Evolutionary conservation across 306 rosid genomes (phyloP).

Genomic region (Trifolium subterraneum): DNA sequence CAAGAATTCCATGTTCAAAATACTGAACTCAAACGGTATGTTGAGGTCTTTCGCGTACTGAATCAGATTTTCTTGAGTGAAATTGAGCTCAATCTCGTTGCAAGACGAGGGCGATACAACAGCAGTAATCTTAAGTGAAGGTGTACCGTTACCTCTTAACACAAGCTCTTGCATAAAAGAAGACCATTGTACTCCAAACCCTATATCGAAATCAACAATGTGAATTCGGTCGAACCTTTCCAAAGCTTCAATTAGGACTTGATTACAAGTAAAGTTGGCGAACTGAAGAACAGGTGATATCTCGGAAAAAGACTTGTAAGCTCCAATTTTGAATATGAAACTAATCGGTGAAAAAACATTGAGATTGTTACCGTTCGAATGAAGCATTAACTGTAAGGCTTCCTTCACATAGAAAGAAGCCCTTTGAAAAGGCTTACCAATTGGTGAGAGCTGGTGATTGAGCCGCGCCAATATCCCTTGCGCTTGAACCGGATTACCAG

Average conservation of each 20-base stretch:
- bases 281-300: conserved; percentile 86
- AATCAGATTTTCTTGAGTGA: conserved; percentile 67
- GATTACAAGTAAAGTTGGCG: conserved; percentile 85
- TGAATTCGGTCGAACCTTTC: conserved; percentile 73
- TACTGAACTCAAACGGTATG: conserved; percentile 65
- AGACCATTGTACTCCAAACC: conserved; percentile 93
- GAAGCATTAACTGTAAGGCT: conserved; percentile 77
- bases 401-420: conserved; percentile 91
- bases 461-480: conserved; percentile 99
- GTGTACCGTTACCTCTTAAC: conserved; percentile 56
- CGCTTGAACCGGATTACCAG: conserved; percentile 86
- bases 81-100: conserved; percentile 73
- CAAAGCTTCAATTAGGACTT: conserved; percentile 79
- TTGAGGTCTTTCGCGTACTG: conserved; percentile 73
- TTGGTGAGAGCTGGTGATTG: conserved; percentile 99
- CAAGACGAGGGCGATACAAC: conserved; percentile 64
- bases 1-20: conserved; percentile 63
- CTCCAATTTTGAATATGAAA: conserved; percentile 83
- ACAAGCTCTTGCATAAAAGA: conserved; percentile 91
- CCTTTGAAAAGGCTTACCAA: conserved; percentile 93
- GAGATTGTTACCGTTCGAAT: conserved; percentile 51
- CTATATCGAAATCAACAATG: conserved; percentile 83
- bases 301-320: conserved; percentile 86
- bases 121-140: conserved; percentile 77
- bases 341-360: conserved; percentile 65